A percentile compares a stretch with the other conserved stretches of the same genome.
These are phyloP conservation scores for Sinapis alba DNA, from an alignment of 441 rosid genomes.

Conservation along the genomic window DNA sequence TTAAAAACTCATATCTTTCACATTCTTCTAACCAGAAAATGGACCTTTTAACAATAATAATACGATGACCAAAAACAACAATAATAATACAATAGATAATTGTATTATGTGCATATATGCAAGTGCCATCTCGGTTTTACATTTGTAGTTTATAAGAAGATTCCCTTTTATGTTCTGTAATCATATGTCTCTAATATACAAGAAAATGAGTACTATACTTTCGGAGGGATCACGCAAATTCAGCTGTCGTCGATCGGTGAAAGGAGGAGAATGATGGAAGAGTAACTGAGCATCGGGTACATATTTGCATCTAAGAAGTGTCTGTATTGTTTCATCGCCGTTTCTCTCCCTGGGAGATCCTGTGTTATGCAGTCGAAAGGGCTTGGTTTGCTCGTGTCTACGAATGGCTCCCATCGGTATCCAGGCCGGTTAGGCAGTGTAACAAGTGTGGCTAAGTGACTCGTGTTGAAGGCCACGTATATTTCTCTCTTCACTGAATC, in stretches of 20 bases:
- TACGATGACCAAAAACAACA: neutral
- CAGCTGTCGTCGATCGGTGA: constrained; percentile 39
- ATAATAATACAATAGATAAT: neutral
- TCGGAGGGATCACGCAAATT: neutral
- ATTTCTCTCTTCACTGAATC: constrained; percentile 81
- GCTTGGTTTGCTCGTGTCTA: constrained; percentile 81
- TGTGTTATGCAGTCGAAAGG: constrained; percentile 78
- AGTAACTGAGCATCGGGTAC: constrained; percentile 94
- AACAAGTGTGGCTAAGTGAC: constrained; percentile 67
- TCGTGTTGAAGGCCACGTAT: constrained; percentile 80
- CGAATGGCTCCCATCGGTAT: constrained; percentile 84
- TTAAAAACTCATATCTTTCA: neutral
- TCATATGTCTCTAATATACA: neutral
- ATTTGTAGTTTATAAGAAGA: neutral
- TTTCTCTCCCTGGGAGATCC: constrained; percentile 60
- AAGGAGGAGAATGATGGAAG: constrained; percentile 72
- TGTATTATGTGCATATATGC: constrained; percentile 9
- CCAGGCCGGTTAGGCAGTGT: constrained; percentile 80
- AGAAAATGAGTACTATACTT: neutral
- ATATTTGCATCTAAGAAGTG: constrained; percentile 81
- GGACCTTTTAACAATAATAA: neutral
- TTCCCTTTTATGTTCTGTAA: neutral
- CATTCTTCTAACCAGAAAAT: constrained; percentile 4
- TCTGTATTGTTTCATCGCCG: constrained; percentile 63
- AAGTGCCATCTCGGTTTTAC: constrained; percentile 5